A percentile compares a stretch with the other conserved stretches of the same genome.
phyloP scores from a whole-genome alignment of 2,329 filamentous ascomycete species.

The Cytospora chrysosperma region DNA sequence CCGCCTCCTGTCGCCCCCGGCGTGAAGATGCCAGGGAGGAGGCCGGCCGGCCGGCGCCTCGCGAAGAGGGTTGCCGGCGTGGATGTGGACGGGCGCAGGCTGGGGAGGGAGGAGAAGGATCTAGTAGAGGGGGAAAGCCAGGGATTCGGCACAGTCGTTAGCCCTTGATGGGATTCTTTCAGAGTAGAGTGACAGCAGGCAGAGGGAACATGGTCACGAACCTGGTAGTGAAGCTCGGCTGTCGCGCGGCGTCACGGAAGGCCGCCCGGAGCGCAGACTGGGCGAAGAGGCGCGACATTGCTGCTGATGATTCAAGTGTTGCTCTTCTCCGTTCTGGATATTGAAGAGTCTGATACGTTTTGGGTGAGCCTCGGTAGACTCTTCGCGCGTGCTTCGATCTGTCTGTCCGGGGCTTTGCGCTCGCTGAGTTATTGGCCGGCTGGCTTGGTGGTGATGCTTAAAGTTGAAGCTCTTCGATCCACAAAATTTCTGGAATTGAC shows the following conservation, averaged over 20 bases:
- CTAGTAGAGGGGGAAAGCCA: conserved; percentile 28
- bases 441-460: conserved; percentile 1
- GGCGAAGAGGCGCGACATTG: conserved; percentile 20
- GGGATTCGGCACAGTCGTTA: too few species aligned
- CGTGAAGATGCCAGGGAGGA: conserved; percentile 32
- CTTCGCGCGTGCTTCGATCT: not conserved
- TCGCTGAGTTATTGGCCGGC: not conserved
- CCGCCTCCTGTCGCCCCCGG: conserved; percentile 27
- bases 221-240: conserved; percentile 16
- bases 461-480: not conserved
- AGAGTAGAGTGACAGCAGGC: not conserved
- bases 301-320: not conserved
- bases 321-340: not conserved
- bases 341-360: not conserved
- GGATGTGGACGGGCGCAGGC: conserved; percentile 47
- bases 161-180: too few species aligned
- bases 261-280: conserved; percentile 21
- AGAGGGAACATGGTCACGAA: not conserved
- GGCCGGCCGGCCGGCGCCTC: conserved; percentile 21
- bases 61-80: conserved; percentile 33
- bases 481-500: conserved; percentile 1
- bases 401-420: not conserved
- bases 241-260: conserved; percentile 19
- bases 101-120: conserved; percentile 44
- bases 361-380: not conserved